Evolutionary conservation across 129 eudicot species (phyloP).

Genomic region (Saussurea involucrata): DNA sequence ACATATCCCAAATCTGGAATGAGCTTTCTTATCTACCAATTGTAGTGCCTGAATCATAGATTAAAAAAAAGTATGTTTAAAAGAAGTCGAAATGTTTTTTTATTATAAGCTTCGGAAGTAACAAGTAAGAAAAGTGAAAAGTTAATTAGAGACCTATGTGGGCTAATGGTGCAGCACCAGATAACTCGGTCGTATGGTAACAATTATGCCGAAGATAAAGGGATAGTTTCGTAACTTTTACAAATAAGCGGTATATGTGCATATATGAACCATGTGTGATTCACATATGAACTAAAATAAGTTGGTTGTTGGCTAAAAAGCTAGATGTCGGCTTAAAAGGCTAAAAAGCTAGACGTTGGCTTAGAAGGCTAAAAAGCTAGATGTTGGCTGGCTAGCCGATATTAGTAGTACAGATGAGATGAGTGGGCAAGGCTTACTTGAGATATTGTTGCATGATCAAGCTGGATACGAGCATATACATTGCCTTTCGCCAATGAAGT

Average conservation of each 20-base stretch:
- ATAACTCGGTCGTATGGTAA: too few species aligned
- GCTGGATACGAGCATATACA: constrained; percentile 44
- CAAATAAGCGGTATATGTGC: too few species aligned
- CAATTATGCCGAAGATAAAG: too few species aligned
- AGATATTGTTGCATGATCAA: constrained; percentile 42
- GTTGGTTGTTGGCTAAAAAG: too few species aligned
- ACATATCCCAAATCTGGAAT: constrained; percentile 37
- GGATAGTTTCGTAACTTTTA: too few species aligned
- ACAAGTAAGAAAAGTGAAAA: neutral
- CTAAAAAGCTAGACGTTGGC: too few species aligned
- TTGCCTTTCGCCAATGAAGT: constrained; percentile 46
- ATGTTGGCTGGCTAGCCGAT: neutral
- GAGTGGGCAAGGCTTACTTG: constrained; percentile 31
- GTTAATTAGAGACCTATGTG: neutral
- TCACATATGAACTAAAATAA: too few species aligned
- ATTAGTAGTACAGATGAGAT: neutral
- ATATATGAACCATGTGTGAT: too few species aligned
- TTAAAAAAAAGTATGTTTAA: neutral
- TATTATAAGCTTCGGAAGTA: neutral
- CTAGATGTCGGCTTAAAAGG: too few species aligned
- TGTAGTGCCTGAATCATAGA: constrained; percentile 43
- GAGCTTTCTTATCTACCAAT: constrained; percentile 27
- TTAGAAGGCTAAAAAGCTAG: too few species aligned
- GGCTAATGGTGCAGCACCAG: too few species aligned
- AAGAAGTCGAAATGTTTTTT: neutral